phyloP scores from a whole-genome alignment of 2,329 filamentous ascomycete genomes.

The Aspergillus aculeatus region DNA sequence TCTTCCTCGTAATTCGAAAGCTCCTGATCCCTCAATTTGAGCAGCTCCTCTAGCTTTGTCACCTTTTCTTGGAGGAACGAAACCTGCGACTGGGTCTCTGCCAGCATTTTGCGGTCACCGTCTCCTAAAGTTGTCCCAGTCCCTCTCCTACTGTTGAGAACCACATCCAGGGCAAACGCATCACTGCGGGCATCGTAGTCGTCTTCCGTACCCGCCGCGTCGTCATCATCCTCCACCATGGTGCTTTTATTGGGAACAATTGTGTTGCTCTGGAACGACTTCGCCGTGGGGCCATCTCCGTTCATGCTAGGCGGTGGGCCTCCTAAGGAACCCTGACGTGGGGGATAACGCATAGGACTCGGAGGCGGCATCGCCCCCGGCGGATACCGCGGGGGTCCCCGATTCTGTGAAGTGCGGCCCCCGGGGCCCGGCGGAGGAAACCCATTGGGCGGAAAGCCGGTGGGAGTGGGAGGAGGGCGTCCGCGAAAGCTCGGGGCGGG shows the following conservation, averaged over 20 bases:
- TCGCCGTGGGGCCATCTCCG: slow-evolving; percentile 73
- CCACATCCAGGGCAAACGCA: slow-evolving; percentile 61
- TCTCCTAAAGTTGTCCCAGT: slow-evolving; percentile 52
- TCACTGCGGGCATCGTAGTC: slow-evolving; percentile 60
- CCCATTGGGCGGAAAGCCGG: slow-evolving; percentile 47
- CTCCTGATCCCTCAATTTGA: slow-evolving; percentile 71
- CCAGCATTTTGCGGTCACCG: slow-evolving; percentile 68
- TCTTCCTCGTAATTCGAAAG: slow-evolving; percentile 62
- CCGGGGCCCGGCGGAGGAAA: slow-evolving; percentile 55
- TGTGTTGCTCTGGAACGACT: slow-evolving; percentile 91
- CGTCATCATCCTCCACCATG: slow-evolving; percentile 93
- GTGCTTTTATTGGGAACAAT: slow-evolving; percentile 98
- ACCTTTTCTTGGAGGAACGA: slow-evolving; percentile 72
- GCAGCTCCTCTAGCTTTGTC: slow-evolving; percentile 65
- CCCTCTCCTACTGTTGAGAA: slow-evolving; percentile 45
- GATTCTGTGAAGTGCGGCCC: slow-evolving; percentile 43
- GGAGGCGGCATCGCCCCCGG: slow-evolving; percentile 38
- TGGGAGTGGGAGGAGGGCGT: slow-evolving; percentile 32
- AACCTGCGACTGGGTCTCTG: slow-evolving; percentile 78
- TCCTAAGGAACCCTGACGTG: slow-evolving; percentile 43
- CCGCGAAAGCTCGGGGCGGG: slow-evolving; percentile 63
- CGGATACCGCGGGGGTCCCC: slow-evolving; percentile 39
- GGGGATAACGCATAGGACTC: slow-evolving; percentile 38
- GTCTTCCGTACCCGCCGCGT: slow-evolving; percentile 56
- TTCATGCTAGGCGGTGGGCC: slow-evolving; percentile 52